Percentiles rank a stretch among this genome's conserved stretches.
Evolutionary conservation across 345 rosid species (phyloP).

Genomic region (Viola odorata): DNA sequence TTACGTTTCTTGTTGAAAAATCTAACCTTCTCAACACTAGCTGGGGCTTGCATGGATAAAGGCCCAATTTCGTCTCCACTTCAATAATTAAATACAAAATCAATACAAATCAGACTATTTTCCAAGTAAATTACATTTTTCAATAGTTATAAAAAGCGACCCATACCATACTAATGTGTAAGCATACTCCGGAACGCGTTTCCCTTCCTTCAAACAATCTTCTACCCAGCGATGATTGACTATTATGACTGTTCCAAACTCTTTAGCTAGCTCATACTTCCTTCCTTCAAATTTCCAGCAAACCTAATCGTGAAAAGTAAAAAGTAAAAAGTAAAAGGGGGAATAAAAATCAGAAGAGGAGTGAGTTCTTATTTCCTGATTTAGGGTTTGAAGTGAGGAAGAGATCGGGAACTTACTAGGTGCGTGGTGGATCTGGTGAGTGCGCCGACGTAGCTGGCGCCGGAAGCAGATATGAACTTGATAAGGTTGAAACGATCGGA

Average conservation of each 20-base stretch:
- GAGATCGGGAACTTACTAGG: conserved; percentile 39
- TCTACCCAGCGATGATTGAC: conserved; percentile 88
- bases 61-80: conserved; percentile 80
- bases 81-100: conserved; percentile 12
- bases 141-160: not conserved
- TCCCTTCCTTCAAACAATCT: conserved; percentile 61
- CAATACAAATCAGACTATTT: not conserved
- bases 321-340: no score
- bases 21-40: conserved; percentile 16
- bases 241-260: conserved; percentile 38
- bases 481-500: conserved; percentile 74
- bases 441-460: conserved; percentile 75
- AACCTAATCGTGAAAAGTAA: conserved; percentile 31
- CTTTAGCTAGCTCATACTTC: conserved; percentile 60
- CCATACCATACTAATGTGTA: conserved; percentile 55
- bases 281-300: conserved; percentile 79
- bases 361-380: not conserved
- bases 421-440: conserved; percentile 72
- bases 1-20: conserved; percentile 23
- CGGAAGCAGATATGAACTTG: conserved; percentile 58
- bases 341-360: no score
- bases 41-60: conserved; percentile 41
- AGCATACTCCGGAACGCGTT: conserved; percentile 54
- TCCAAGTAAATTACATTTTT: not conserved
- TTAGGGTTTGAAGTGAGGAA: not conserved